These are phyloP conservation scores for Didymosphaeria variabile DNA, from an alignment of 2,329 filamentous ascomycete genomes.

Conservation along the genomic window DNA sequence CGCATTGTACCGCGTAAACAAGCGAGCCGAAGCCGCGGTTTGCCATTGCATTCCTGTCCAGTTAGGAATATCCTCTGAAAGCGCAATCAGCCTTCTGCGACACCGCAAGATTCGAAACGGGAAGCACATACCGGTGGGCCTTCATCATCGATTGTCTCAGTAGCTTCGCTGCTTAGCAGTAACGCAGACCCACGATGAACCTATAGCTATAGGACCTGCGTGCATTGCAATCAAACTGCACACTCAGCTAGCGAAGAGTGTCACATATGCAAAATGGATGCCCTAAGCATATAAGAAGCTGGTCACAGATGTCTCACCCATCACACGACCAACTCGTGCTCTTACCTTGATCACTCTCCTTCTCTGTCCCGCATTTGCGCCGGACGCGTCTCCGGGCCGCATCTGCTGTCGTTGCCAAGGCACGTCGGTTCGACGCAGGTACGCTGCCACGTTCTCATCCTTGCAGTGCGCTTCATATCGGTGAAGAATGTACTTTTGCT, in stretches of 20 bases:
- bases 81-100: constrained; percentile 17
- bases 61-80: constrained; percentile 2
- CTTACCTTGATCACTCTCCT: constrained; percentile 4
- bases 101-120: constrained; percentile 16
- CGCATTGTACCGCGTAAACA: constrained; percentile 21
- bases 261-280: constrained; percentile 2
- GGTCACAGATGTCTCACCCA: constrained; percentile 19
- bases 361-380: neutral
- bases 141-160: constrained; percentile 15
- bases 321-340: constrained; percentile 18
- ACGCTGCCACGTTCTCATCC: constrained; percentile 5
- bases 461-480: neutral
- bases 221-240: constrained; percentile 28
- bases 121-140: constrained; percentile 5
- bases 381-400: neutral
- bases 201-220: constrained; percentile 20
- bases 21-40: constrained; percentile 17
- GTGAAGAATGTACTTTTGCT: neutral
- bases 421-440: neutral
- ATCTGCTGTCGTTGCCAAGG: neutral
- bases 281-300: constrained; percentile 21
- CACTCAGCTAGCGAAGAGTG: neutral
- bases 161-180: constrained; percentile 24
- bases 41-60: constrained; percentile 12
- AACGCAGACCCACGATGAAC: constrained; percentile 21